Evolutionary conservation across 345 rosid species (phyloP).

Genomic region (Citrus australasica): DNA sequence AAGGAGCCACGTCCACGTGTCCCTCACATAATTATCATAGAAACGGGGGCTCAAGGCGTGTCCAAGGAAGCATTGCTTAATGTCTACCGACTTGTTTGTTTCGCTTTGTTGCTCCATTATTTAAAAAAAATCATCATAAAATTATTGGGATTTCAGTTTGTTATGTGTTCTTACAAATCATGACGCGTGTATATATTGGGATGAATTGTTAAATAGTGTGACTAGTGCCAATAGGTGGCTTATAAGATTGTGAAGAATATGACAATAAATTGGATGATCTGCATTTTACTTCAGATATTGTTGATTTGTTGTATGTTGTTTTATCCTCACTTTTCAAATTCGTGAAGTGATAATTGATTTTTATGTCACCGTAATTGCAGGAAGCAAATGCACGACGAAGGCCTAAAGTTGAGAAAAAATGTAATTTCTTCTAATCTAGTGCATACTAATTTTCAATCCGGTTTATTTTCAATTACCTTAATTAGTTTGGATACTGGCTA

Average conservation of each 20-base stretch:
- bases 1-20: background rate
- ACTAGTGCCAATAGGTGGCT: background rate
- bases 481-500: background rate
- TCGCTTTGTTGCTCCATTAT: background rate
- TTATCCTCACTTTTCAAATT: background rate
- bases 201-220: background rate
- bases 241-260: background rate
- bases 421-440: conserved; percentile 24
- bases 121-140: background rate
- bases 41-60: background rate
- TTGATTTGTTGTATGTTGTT: background rate
- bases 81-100: background rate
- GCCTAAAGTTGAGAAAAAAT: conserved; percentile 38
- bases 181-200: background rate
- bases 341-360: background rate
- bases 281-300: background rate
- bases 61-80: background rate
- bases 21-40: background rate
- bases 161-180: background rate
- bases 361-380: conserved; percentile 28
- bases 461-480: background rate
- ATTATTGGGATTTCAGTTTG: background rate
- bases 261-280: background rate
- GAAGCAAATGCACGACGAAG: conserved; percentile 32
- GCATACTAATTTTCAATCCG: background rate